These are phyloP conservation scores for Neurospora sp. DNA, from an alignment of 495 filamentous ascomycete species.

Conservation along the genomic window DNA sequence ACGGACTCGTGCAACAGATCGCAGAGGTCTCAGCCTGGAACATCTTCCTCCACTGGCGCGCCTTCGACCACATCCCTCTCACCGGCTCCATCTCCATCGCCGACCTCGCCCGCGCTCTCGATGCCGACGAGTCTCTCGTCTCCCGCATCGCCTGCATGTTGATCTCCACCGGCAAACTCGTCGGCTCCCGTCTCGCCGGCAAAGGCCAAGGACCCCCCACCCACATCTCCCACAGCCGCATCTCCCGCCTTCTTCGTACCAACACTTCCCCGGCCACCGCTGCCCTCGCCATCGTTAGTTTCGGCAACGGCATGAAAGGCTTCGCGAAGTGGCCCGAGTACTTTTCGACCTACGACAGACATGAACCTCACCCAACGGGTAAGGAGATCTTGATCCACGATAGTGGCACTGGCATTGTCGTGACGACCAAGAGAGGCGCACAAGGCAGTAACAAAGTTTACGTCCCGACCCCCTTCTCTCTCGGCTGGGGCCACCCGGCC, in stretches of 20 bases:
- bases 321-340: constrained; percentile 18
- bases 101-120: constrained; percentile 14
- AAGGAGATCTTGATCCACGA: neutral
- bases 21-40: constrained; percentile 15
- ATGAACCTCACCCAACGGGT: constrained; percentile 4
- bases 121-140: constrained; percentile 19
- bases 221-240: constrained; percentile 13
- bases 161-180: constrained; percentile 12
- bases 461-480: constrained; percentile 15
- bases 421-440: neutral
- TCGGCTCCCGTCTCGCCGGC: neutral
- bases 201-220: neutral
- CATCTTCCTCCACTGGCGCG: constrained; percentile 22
- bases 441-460: neutral
- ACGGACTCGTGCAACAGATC: constrained; percentile 1
- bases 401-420: neutral
- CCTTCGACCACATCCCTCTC: constrained; percentile 23
- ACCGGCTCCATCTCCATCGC: constrained; percentile 15
- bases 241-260: constrained; percentile 14
- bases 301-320: constrained; percentile 20
- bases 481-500: constrained; percentile 17
- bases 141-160: constrained; percentile 14
- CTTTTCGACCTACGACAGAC: constrained; percentile 14
- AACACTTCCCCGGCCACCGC: constrained; percentile 1
- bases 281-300: constrained; percentile 9